phyloP scores from a whole-genome alignment of 2,329 filamentous ascomycete species.

The Neospermospora avenae region DNA sequence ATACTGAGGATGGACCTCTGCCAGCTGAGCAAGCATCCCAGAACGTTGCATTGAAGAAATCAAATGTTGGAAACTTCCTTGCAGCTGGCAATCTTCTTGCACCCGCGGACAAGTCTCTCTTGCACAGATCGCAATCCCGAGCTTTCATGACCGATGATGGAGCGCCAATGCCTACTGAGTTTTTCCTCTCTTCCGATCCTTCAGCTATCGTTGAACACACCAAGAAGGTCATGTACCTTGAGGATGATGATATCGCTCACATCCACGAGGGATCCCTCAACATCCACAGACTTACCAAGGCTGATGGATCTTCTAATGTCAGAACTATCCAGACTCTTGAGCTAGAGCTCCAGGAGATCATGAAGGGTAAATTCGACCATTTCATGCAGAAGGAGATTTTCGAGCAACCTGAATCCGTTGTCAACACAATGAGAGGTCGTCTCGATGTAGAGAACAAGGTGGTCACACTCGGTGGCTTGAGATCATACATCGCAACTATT shows the following conservation, averaged over 20 bases:
- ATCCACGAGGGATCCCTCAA: slow-evolving; percentile 98
- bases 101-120: slow-evolving; percentile 93
- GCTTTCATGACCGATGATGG: slow-evolving; percentile 99
- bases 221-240: slow-evolving; percentile 99
- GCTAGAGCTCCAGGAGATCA: slow-evolving; percentile 99
- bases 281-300: slow-evolving; percentile 97
- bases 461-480: slow-evolving; percentile 91
- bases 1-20: slow-evolving; percentile 76
- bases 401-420: slow-evolving; percentile 97
- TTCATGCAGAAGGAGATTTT: slow-evolving; percentile 99
- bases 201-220: slow-evolving; percentile 99
- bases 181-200: slow-evolving; percentile 98
- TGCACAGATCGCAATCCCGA: slow-evolving; percentile 97
- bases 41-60: slow-evolving; percentile 95
- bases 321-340: slow-evolving; percentile 98
- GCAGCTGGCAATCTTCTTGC: slow-evolving; percentile 70
- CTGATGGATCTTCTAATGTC: slow-evolving; percentile 93
- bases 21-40: slow-evolving; percentile 93
- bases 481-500: slow-evolving; percentile 95
- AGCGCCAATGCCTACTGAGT: slow-evolving; percentile 95
- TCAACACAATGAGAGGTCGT: slow-evolving; percentile 99
- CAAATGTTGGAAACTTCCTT: slow-evolving; percentile 61
- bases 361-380: slow-evolving; percentile 99
- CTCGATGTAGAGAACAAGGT: slow-evolving; percentile 90
- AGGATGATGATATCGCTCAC: slow-evolving; percentile 99